Percentiles rank a stretch among this genome's conserved stretches.
phyloP scores from a whole-genome alignment of 2,329 filamentous ascomycete genomes.

The Ophiostoma angusticollis region DNA sequence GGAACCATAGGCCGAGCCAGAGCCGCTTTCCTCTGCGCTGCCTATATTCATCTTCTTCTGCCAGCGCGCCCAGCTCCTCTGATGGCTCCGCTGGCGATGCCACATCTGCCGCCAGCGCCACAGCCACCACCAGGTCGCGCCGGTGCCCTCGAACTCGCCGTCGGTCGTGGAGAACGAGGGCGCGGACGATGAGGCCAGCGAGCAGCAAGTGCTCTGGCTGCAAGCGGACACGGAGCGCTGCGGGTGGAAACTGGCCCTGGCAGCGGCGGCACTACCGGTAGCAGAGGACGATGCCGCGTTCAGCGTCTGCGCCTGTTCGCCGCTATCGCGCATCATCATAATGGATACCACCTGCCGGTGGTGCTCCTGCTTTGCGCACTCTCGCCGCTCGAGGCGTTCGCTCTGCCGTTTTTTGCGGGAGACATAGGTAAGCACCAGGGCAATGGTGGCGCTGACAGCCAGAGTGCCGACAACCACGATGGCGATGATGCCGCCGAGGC shows the following conservation, averaged over 20 bases:
- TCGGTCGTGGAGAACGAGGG: slow-evolving; percentile 3
- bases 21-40: neutral
- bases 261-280: neutral
- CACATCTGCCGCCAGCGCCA: slow-evolving; percentile 10
- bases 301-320: neutral
- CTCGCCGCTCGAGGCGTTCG: neutral
- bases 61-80: slow-evolving; percentile 5
- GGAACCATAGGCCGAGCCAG: neutral
- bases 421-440: slow-evolving; percentile 29
- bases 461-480: slow-evolving; percentile 37
- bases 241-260: slow-evolving; percentile 1
- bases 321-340: slow-evolving; percentile 3
- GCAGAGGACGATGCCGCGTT: neutral
- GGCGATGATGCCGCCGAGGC: slow-evolving; percentile 26
- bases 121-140: slow-evolving; percentile 10
- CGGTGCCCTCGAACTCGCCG: slow-evolving; percentile 9
- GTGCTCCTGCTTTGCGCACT: slow-evolving; percentile 1
- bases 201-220: slow-evolving; percentile 10
- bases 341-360: slow-evolving; percentile 8
- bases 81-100: slow-evolving; percentile 6
- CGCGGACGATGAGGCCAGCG: slow-evolving; percentile 4
- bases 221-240: slow-evolving; percentile 4
- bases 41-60: neutral
- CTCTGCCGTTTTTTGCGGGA: slow-evolving; percentile 14
- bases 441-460: slow-evolving; percentile 29